A percentile compares a stretch with the other conserved stretches of the same genome.
Evolutionary conservation across 805 yeast genomes (phyloP).

Genomic region (Teunomyces aglyptinius): DNA sequence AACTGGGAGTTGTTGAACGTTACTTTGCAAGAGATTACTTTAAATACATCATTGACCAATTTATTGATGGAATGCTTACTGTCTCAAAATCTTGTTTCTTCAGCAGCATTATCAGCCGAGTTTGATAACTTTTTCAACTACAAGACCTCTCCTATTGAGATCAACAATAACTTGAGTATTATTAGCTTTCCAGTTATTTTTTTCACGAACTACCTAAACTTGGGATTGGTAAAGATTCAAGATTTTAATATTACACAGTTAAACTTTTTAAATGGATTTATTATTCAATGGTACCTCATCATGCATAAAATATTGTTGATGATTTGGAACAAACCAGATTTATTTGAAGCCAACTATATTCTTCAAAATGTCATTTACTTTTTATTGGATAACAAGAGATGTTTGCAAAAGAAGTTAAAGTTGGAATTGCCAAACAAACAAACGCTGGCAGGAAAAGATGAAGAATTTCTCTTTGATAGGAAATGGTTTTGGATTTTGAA

Average conservation of each 20-base stretch:
- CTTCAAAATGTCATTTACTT: constrained; percentile 49
- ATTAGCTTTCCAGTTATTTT: constrained; percentile 50
- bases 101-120: constrained; percentile 11
- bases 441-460: constrained; percentile 5
- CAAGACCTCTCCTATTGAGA: constrained; percentile 12
- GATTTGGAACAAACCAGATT: constrained; percentile 23
- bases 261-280: constrained; percentile 33
- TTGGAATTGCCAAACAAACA: constrained; percentile 1
- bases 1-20: constrained; percentile 47
- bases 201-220: constrained; percentile 29
- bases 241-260: constrained; percentile 24
- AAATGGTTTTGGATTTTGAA: constrained; percentile 26
- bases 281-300: constrained; percentile 45
- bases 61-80: constrained; percentile 16
- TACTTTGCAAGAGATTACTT: constrained; percentile 48
- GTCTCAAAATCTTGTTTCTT: constrained; percentile 9
- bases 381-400: constrained; percentile 41
- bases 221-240: constrained; percentile 23
- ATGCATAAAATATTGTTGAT: constrained; percentile 39
- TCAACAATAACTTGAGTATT: constrained; percentile 54
- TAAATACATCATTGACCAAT: constrained; percentile 15
- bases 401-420: constrained; percentile 6
- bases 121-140: constrained; percentile 15
- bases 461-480: constrained; percentile 23
- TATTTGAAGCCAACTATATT: constrained; percentile 19